Evolutionary conservation across 441 rosid species (phyloP).

Genomic region (Biscutella laevigata): DNA sequence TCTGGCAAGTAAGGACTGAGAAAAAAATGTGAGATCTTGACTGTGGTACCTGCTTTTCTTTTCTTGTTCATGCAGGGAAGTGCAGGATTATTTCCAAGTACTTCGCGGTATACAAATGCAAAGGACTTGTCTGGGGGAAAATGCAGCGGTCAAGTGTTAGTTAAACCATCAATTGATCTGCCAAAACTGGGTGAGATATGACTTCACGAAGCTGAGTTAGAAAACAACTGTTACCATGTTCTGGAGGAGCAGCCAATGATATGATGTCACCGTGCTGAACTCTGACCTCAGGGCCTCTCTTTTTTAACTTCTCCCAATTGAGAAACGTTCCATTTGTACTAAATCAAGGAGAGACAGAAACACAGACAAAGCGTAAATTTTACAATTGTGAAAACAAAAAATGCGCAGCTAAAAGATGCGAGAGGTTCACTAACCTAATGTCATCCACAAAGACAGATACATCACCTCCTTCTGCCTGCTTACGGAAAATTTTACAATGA

Average conservation of each 20-base stretch:
- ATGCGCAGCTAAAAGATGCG: neutral
- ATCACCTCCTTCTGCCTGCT: slow-evolving; percentile 24
- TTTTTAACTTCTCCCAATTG: slow-evolving; percentile 70
- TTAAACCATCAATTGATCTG: neutral
- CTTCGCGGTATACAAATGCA: slow-evolving; percentile 86
- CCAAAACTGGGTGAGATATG: neutral
- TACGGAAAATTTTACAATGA: slow-evolving; percentile 70
- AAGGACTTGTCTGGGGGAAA: slow-evolving; percentile 52
- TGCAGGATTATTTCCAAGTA: slow-evolving; percentile 25
- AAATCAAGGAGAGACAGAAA: slow-evolving; percentile 4
- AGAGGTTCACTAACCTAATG: slow-evolving; percentile 45
- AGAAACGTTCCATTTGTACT: slow-evolving; percentile 85
- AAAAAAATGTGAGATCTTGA: neutral
- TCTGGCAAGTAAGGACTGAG: neutral
- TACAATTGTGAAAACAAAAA: neutral
- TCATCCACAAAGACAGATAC: slow-evolving; percentile 61
- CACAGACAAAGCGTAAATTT: neutral
- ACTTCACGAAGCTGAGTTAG: neutral
- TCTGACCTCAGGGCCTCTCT: slow-evolving; percentile 49
- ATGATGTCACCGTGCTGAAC: slow-evolving; percentile 80
- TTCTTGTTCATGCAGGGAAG: slow-evolving; percentile 36
- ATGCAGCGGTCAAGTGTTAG: neutral
- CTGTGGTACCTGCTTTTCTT: slow-evolving; percentile 73
- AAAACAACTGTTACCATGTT: slow-evolving; percentile 46
- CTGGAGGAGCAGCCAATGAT: slow-evolving; percentile 74